Conservation (phyloP, 2,329 filamentous ascomycete genomes). For the Aspergillus piperis region DNA sequence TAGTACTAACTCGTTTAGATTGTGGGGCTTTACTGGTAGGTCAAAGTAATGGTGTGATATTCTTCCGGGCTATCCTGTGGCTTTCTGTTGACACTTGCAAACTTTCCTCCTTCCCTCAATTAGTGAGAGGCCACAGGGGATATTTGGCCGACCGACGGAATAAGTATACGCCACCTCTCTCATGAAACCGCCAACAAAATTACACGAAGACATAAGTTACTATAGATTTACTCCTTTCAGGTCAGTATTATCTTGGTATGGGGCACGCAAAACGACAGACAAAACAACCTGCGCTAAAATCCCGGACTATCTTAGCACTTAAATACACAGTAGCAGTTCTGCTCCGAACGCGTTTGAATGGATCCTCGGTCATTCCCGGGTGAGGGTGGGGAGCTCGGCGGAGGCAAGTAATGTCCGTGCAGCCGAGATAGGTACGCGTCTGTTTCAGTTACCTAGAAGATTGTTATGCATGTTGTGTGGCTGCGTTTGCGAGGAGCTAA, state of each 20-base stretch:
- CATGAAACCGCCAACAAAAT: neutral
- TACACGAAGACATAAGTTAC: neutral
- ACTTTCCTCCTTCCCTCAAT: neutral
- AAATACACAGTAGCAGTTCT: neutral
- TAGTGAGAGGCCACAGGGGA: neutral
- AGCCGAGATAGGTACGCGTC: constrained; percentile 39
- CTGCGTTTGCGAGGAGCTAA: neutral
- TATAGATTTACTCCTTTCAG: neutral
- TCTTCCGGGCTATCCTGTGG: neutral
- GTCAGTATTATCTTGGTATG: neutral
- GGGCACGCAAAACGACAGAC: too few species aligned
- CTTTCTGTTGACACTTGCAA: neutral
- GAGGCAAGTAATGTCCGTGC: constrained; percentile 30
- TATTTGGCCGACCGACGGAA: neutral
- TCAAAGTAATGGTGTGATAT: neutral
- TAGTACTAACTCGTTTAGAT: neutral
- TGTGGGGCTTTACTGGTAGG: neutral
- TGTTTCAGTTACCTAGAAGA: constrained; percentile 31
- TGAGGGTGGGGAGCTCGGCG: constrained; percentile 1
- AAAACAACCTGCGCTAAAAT: neutral
- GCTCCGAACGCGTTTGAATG: neutral
- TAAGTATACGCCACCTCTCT: neutral
- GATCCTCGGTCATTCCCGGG: constrained; percentile 4
- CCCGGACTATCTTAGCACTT: neutral
- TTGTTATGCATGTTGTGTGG: neutral